Conservation (phyloP, 2,329 filamentous ascomycete species). For the Calonectria pauciramosa region DNA sequence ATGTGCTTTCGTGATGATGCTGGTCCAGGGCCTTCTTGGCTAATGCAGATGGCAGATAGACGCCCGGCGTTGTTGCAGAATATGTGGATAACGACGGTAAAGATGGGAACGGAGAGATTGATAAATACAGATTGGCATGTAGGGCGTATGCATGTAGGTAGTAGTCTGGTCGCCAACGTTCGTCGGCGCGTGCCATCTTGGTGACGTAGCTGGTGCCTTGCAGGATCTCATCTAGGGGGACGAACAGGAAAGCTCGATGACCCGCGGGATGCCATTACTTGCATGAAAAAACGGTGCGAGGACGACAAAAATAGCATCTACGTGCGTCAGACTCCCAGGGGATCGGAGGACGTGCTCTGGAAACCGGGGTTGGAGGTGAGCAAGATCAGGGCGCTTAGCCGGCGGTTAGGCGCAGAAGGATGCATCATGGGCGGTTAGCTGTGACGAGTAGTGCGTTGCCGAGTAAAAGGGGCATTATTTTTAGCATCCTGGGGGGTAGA, state of each 20-base stretch:
- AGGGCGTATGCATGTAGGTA: not conserved
- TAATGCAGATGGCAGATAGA: slow-evolving; percentile 34
- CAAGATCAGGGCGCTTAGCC: slow-evolving; percentile 42
- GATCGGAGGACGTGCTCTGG: slow-evolving; percentile 31
- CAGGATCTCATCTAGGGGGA: not conserved
- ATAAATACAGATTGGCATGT: not conserved
- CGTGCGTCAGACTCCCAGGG: slow-evolving; percentile 6
- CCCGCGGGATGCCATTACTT: slow-evolving; percentile 4
- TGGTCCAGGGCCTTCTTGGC: not conserved
- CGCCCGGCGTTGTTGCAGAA: slow-evolving; percentile 35
- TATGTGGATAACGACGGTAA: not conserved
- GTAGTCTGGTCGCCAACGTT: not conserved
- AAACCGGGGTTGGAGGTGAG: slow-evolving; percentile 26
- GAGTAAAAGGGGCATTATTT: slow-evolving; percentile 24
- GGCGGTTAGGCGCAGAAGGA: slow-evolving; percentile 37
- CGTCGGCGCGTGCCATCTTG: slow-evolving; percentile 12
- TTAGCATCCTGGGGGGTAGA: slow-evolving; percentile 22
- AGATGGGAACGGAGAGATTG: not conserved
- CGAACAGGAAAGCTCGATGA: slow-evolving; percentile 10
- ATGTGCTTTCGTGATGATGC: not conserved
- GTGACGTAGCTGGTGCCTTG: slow-evolving; percentile 21
- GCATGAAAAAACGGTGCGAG: slow-evolving; percentile 1
- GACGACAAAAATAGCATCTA: slow-evolving; percentile 4
- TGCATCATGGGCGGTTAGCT: slow-evolving; percentile 32
- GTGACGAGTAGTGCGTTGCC: slow-evolving; percentile 19